A percentile compares a stretch with the other conserved stretches of the same genome.
Evolutionary conservation across 2,329 filamentous ascomycete species (phyloP).

Genomic region (Ilyonectria sp.): DNA sequence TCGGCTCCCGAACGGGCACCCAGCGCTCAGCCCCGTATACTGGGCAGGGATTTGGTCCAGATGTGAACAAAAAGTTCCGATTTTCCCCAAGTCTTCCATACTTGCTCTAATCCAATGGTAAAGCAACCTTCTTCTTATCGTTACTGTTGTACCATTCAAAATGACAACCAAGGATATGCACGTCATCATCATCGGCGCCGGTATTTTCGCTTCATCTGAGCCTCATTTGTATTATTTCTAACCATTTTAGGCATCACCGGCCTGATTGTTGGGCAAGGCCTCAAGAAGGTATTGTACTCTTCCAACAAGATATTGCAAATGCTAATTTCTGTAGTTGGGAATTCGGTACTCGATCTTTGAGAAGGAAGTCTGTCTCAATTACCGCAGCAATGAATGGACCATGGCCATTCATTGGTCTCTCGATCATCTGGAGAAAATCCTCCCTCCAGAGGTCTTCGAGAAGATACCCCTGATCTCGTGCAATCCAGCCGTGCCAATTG

Average conservation of each 20-base stretch:
- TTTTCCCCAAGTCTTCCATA: background rate
- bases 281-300: conserved; percentile 29
- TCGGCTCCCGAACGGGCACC: conserved; percentile 34
- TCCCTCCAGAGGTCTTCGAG: conserved; percentile 34
- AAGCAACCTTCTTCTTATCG: background rate
- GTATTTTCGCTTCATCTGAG: conserved; percentile 4
- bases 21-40: background rate
- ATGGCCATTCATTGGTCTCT: conserved; percentile 45
- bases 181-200: conserved; percentile 40
- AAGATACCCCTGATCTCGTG: conserved; percentile 40
- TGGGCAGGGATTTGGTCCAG: background rate
- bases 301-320: background rate
- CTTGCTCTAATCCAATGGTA: background rate
- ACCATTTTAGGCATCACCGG: conserved; percentile 34
- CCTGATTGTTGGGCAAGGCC: conserved; percentile 38
- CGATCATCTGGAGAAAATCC: conserved; percentile 33
- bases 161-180: conserved; percentile 37
- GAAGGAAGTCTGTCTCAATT: conserved; percentile 38
- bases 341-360: conserved; percentile 41
- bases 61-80: conserved; percentile 5
- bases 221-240: background rate
- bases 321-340: conserved; percentile 16
- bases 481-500: conserved; percentile 39
- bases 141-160: background rate
- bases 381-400: conserved; percentile 45